phyloP scores from a whole-genome alignment of 2,329 filamentous ascomycete species.

The Penicillium sp. region DNA sequence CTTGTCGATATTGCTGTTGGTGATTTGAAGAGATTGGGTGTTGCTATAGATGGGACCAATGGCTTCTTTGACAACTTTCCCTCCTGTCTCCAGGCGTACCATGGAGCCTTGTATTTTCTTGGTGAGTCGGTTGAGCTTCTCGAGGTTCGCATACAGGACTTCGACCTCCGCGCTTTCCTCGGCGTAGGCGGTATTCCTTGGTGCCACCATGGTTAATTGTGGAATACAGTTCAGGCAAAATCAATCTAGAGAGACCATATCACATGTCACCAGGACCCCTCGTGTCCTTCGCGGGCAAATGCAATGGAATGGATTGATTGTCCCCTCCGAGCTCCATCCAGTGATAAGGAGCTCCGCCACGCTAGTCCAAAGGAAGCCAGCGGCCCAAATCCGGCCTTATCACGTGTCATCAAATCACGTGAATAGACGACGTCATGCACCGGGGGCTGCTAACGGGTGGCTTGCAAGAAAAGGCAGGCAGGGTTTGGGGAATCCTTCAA shows the following conservation, averaged over 20 bases:
- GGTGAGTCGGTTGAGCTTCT: conserved; percentile 85
- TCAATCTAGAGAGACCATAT: conserved; percentile 14
- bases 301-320: conserved; percentile 3
- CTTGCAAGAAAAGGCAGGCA: conserved; percentile 7
- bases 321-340: conserved; percentile 4
- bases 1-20: conserved; percentile 79
- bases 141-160: conserved; percentile 61
- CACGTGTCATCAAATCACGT: background rate
- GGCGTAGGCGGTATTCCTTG: conserved; percentile 50
- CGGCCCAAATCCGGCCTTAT: background rate
- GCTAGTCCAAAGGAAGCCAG: conserved; percentile 16
- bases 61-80: conserved; percentile 82
- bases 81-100: conserved; percentile 72
- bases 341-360: conserved; percentile 16
- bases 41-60: conserved; percentile 88
- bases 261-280: conserved; percentile 13
- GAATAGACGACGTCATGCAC: conserved; percentile 21
- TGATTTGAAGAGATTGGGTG: conserved; percentile 77
- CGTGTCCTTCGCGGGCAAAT: background rate
- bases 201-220: conserved; percentile 42
- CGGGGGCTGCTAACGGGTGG: background rate
- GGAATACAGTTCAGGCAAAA: conserved; percentile 8
- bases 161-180: conserved; percentile 62
- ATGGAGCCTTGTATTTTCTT: conserved; percentile 92
- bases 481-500: conserved; percentile 14